Conservation (phyloP, 2,329 filamentous ascomycete genomes). For the Emericellopsis atlantica region DNA sequence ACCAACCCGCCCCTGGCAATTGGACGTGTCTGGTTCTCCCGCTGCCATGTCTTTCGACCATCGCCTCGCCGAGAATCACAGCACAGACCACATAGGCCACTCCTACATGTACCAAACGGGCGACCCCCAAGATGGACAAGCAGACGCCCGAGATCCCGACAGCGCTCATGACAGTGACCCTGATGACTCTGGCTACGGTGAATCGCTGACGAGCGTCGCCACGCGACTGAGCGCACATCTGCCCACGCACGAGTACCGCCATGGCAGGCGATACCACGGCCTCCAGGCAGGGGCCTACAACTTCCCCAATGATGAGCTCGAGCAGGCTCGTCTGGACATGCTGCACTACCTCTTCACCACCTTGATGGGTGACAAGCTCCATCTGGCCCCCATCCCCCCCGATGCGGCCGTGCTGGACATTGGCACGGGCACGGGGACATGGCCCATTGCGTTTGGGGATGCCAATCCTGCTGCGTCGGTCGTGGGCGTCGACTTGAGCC, state of each 20-base stretch:
- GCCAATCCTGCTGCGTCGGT: conserved; percentile 11
- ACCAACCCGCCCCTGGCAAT: too few relatives aligned
- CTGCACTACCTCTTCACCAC: conserved; percentile 19
- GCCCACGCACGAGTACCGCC: conserved; percentile 20
- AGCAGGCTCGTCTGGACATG: conserved; percentile 25
- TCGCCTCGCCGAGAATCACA: too few relatives aligned
- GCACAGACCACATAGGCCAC: too few relatives aligned
- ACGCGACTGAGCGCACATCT: too few relatives aligned
- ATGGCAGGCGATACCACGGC: conserved; percentile 26
- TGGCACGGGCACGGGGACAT: conserved; percentile 24
- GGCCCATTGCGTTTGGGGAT: not conserved
- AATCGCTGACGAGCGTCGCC: conserved; percentile 18
- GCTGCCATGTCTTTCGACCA: too few relatives aligned
- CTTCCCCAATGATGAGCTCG: conserved; percentile 23
- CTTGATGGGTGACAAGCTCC: conserved; percentile 18
- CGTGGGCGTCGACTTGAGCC: conserved; percentile 24
- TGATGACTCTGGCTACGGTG: conserved; percentile 2
- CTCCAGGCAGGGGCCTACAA: conserved; percentile 21
- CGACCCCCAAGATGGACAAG: too few relatives aligned
- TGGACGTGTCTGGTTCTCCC: too few relatives aligned
- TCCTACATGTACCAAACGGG: too few relatives aligned
- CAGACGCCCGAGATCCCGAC: too few relatives aligned
- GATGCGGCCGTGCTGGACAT: conserved; percentile 27
- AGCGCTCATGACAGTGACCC: too few relatives aligned
- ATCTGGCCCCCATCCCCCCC: conserved; percentile 20